A percentile compares a stretch with the other conserved stretches of the same genome.
Conservation (phyloP, 257 asterid species). For the Lithospermum erythrorhizon region DNA sequence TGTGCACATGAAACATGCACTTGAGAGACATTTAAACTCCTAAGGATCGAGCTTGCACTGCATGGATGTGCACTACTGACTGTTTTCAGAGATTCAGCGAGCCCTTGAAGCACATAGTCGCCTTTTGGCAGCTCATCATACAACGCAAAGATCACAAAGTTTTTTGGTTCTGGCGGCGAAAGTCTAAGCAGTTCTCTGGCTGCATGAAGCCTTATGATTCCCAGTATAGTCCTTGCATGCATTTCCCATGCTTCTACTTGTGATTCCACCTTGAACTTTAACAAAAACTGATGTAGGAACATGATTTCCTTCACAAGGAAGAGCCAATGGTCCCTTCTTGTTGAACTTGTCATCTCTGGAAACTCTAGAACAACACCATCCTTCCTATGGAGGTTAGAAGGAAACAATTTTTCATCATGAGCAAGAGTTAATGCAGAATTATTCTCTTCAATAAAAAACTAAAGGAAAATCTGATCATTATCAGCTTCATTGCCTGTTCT, state of each 20-base stretch:
- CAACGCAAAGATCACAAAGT: constrained; percentile 55
- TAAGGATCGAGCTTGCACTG: constrained; percentile 65
- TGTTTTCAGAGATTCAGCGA: constrained; percentile 44
- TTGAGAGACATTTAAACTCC: constrained; percentile 52
- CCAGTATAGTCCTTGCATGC: constrained; percentile 70
- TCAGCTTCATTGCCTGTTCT: too few species aligned
- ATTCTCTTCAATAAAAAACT: too few species aligned
- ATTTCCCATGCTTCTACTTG: constrained; percentile 51
- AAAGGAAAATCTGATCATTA: too few species aligned
- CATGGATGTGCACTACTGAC: constrained; percentile 42
- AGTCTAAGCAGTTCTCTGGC: constrained; percentile 92
- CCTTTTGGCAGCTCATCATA: constrained; percentile 79
- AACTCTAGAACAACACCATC: constrained; percentile 64
- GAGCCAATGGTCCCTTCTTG: constrained; percentile 90
- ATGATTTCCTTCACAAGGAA: constrained; percentile 63
- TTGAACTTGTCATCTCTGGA: constrained; percentile 90
- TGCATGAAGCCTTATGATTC: constrained; percentile 80
- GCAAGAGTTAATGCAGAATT: too few species aligned
- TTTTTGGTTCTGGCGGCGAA: constrained; percentile 65
- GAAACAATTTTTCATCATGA: neutral
- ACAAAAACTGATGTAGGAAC: constrained; percentile 51
- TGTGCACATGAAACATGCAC: constrained; percentile 18
- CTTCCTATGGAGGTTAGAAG: constrained; percentile 30
- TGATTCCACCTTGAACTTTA: constrained; percentile 39
- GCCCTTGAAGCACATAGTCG: constrained; percentile 58